These are phyloP conservation scores for Phytopythium boreale DNA, from an alignment of 352 stramenopile species.

Conservation along the genomic window DNA sequence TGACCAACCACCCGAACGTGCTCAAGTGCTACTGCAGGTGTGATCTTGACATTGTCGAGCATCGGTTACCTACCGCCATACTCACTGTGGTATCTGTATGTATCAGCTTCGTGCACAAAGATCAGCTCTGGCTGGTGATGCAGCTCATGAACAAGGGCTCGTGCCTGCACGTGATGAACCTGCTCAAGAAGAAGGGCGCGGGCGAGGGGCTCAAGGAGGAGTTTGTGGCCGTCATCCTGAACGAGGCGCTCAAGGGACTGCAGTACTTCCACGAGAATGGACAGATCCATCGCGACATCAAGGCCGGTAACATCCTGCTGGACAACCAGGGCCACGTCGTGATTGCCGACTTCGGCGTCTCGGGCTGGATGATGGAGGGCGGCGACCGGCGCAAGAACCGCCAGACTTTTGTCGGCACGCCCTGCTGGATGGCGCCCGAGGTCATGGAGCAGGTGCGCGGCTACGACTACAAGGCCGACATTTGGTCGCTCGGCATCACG, in stretches of 20 bases:
- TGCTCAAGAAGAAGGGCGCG: conserved; percentile 88
- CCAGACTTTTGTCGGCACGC: conserved; percentile 98
- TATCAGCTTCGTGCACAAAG: conserved; percentile 94
- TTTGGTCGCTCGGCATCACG: conserved; percentile 99
- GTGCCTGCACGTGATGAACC: conserved; percentile 96
- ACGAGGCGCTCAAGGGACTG: conserved; percentile 95
- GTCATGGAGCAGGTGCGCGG: conserved; percentile 91
- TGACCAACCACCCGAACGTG: conserved; percentile 98
- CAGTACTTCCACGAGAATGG: conserved; percentile 99
- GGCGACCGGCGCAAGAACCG: conserved; percentile 92
- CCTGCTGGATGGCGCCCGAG: conserved; percentile 95
- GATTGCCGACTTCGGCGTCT: conserved; percentile 99
- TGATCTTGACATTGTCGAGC: neutral
- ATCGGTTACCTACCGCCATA: neutral
- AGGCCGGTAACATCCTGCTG: conserved; percentile 97
- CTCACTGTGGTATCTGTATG: neutral
- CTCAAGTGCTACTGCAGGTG: conserved; percentile 95
- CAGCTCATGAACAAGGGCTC: conserved; percentile 99
- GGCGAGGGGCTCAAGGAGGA: conserved; percentile 91
- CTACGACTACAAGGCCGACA: conserved; percentile 97
- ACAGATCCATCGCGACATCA: conserved; percentile 98
- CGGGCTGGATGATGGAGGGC: conserved; percentile 96
- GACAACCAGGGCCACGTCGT: conserved; percentile 93
- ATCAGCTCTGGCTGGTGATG: conserved; percentile 98
- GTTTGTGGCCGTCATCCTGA: conserved; percentile 97